These are phyloP conservation scores for Akebia trifoliata DNA, from an alignment of 164 flowering plant genomes.

Conservation along the genomic window DNA sequence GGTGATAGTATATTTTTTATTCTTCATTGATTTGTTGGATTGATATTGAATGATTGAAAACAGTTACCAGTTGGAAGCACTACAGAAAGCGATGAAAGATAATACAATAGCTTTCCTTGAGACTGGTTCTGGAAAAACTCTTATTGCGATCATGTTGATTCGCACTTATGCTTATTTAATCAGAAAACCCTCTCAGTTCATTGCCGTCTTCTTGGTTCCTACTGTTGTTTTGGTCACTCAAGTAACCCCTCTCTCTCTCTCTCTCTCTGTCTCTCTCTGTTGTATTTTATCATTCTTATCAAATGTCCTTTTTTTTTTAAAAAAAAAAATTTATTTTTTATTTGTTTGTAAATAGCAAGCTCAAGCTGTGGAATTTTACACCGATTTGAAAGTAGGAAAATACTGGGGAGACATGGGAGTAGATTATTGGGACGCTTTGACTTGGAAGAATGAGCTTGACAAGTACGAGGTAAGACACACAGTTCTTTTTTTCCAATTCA, in stretches of 20 bases:
- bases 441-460: slow-evolving; percentile 52
- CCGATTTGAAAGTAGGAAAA: slow-evolving; percentile 71
- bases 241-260: slow-evolving; percentile 18
- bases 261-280: not conserved
- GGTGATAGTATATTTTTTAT: too few relatives aligned
- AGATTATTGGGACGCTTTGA: slow-evolving; percentile 65
- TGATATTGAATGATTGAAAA: too few relatives aligned
- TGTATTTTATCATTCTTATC: not conserved
- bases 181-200: slow-evolving; percentile 51
- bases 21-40: too few relatives aligned
- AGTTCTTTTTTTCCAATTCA: too few relatives aligned
- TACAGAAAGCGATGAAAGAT: slow-evolving; percentile 60
- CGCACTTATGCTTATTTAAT: slow-evolving; percentile 55
- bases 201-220: slow-evolving; percentile 75
- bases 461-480: slow-evolving; percentile 79
- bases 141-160: slow-evolving; percentile 83
- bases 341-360: slow-evolving; percentile 49
- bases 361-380: slow-evolving; percentile 48
- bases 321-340: too few relatives aligned
- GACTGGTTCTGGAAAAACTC: slow-evolving; percentile 93
- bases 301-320: too few relatives aligned
- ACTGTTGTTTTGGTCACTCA: slow-evolving; percentile 66
- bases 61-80: slow-evolving; percentile 85
- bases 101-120: slow-evolving; percentile 82
- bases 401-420: slow-evolving; percentile 88